Evolutionary conservation across 305 asterid genomes (phyloP).

Genomic region (Lippia alba): DNA sequence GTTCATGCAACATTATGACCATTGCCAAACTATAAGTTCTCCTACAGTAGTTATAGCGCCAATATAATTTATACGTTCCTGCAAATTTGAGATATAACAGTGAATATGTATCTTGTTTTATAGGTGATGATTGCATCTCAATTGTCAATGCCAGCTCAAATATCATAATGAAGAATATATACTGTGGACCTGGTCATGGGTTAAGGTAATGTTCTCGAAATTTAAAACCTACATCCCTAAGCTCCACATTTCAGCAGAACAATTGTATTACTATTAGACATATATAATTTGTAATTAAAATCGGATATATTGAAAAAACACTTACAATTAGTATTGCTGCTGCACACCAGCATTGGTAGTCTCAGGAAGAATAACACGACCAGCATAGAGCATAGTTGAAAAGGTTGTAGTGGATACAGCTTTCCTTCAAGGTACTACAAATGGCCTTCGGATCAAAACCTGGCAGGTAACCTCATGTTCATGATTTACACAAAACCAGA

Average conservation of each 20-base stretch:
- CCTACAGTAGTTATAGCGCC: slow-evolving; percentile 1
- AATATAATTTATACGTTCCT: not conserved
- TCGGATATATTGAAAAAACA: not conserved
- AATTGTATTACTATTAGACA: too few species aligned
- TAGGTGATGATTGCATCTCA: slow-evolving; percentile 95
- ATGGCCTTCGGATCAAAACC: slow-evolving; percentile 94
- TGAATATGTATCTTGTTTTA: not conserved
- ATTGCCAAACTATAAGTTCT: not conserved
- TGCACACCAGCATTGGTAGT: slow-evolving; percentile 81
- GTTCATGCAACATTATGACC: not conserved
- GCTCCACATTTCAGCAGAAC: not conserved
- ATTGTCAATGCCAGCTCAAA: slow-evolving; percentile 78
- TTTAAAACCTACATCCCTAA: not conserved
- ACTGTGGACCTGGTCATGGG: slow-evolving; percentile 98
- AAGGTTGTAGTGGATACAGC: slow-evolving; percentile 71
- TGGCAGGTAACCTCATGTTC: slow-evolving; percentile 68
- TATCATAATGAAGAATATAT: slow-evolving; percentile 82
- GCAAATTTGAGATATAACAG: not conserved
- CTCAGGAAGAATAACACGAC: slow-evolving; percentile 90
- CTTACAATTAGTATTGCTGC: slow-evolving; percentile 7
- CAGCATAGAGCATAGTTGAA: slow-evolving; percentile 78
- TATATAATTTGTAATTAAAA: not conserved
- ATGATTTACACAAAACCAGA: too few species aligned
- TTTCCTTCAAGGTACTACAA: slow-evolving; percentile 63
- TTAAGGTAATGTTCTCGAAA: slow-evolving; percentile 61